Conservation (phyloP, 1,284 basidiomycete species). For the Ceratobasidium sp. region DNA sequence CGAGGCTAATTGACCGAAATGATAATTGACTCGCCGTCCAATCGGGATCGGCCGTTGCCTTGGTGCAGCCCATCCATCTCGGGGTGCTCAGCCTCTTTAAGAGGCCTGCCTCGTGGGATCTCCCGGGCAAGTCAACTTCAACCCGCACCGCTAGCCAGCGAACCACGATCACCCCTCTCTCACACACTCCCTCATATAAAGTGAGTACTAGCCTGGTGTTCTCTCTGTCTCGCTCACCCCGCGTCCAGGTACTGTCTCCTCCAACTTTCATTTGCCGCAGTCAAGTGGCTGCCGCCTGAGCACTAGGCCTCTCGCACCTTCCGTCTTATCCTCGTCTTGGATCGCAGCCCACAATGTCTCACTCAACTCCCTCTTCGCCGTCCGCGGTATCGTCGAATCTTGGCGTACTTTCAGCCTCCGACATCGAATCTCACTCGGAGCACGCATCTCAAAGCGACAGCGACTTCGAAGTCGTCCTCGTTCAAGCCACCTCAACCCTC, state of each 20-base stretch:
- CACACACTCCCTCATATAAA: constrained; percentile 33
- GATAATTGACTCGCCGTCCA: background rate
- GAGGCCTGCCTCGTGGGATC: constrained; percentile 37
- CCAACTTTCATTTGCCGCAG: constrained; percentile 31
- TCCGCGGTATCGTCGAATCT: constrained; percentile 17
- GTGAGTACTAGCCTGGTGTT: background rate
- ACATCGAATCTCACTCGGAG: background rate
- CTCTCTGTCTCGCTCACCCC: background rate
- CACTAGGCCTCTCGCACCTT: background rate
- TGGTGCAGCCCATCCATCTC: constrained; percentile 33
- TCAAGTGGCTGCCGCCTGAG: background rate
- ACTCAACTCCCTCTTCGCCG: constrained; percentile 6
- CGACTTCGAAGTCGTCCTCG: constrained; percentile 40
- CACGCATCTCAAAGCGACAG: constrained; percentile 19
- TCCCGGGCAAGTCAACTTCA: constrained; percentile 12
- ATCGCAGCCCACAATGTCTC: background rate
- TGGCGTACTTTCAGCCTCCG: constrained; percentile 34
- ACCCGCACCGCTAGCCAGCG: constrained; percentile 12
- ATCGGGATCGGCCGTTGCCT: constrained; percentile 32
- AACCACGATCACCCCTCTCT: background rate
- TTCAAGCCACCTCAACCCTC: background rate
- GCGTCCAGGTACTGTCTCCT: background rate
- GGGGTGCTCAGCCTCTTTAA: constrained; percentile 34
- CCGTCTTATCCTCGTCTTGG: background rate
- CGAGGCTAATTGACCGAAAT: too few relatives aligned